phyloP scores from a whole-genome alignment of 768 basidiomycete genomes.

The Phlebiopsis gigantea region DNA sequence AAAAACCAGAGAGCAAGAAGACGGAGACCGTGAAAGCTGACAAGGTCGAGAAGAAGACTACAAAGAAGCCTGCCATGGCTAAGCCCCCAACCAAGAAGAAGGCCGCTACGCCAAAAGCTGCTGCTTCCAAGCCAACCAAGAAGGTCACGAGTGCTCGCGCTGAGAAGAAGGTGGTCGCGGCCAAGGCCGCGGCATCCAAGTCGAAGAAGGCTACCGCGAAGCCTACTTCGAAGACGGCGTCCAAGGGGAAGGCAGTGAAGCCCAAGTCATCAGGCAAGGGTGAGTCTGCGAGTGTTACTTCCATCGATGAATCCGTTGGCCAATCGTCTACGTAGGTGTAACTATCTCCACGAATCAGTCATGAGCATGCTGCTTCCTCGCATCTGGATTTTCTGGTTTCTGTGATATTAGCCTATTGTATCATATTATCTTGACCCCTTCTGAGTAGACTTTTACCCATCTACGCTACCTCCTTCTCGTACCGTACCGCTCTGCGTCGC shows the following conservation, averaged over 20 bases:
- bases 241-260: constrained; percentile 10
- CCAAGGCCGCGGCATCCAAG: constrained; percentile 27
- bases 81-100: constrained; percentile 23
- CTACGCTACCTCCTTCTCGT: neutral
- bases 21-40: constrained; percentile 16
- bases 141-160: constrained; percentile 29
- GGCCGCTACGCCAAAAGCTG: constrained; percentile 16
- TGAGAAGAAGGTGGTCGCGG: constrained; percentile 30
- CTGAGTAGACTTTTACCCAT: neutral
- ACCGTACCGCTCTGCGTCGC: neutral
- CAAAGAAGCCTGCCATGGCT: constrained; percentile 17
- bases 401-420: constrained; percentile 5
- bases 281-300: neutral
- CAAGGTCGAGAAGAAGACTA: constrained; percentile 3
- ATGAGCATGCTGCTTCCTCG: neutral
- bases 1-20: constrained; percentile 28
- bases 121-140: constrained; percentile 23
- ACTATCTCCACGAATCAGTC: constrained; percentile 1
- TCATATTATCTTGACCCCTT: neutral
- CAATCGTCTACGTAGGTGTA: neutral
- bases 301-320: neutral
- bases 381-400: neutral
- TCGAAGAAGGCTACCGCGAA: constrained; percentile 19
- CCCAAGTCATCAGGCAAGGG: neutral
- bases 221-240: constrained; percentile 19